These are phyloP conservation scores for Fusarium multiceps DNA, from an alignment of 2,329 filamentous ascomycete genomes.

Conservation along the genomic window DNA sequence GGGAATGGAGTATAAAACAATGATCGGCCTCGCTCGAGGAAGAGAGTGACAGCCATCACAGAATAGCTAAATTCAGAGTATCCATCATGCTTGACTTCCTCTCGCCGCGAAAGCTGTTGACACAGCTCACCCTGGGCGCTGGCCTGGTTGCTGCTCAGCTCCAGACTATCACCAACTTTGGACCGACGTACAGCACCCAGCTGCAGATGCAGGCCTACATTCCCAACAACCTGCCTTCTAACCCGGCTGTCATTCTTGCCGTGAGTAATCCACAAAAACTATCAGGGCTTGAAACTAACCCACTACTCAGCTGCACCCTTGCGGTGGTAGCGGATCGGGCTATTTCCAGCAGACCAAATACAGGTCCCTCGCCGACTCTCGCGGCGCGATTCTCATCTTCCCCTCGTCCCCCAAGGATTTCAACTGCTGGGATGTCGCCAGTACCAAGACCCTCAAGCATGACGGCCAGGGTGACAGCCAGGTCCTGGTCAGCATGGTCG, in stretches of 20 bases:
- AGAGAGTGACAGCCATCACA: background rate
- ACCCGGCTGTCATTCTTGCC: slow-evolving; percentile 5
- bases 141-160: slow-evolving; percentile 22
- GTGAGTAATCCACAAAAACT: background rate
- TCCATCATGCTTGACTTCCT: slow-evolving; percentile 4
- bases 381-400: slow-evolving; percentile 67
- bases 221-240: background rate
- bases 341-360: slow-evolving; percentile 65
- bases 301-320: slow-evolving; percentile 45
- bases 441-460: slow-evolving; percentile 60
- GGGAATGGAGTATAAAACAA: background rate
- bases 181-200: slow-evolving; percentile 2
- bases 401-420: slow-evolving; percentile 54
- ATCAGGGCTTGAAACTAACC: background rate
- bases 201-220: slow-evolving; percentile 11
- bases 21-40: rapidly evolving
- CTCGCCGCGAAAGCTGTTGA: slow-evolving; percentile 2
- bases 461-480: slow-evolving; percentile 63
- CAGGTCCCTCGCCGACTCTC: slow-evolving; percentile 62
- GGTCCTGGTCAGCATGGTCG: slow-evolving; percentile 66
- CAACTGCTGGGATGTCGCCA: slow-evolving; percentile 70
- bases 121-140: slow-evolving; percentile 8
- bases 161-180: slow-evolving; percentile 20
- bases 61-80: background rate
- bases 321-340: slow-evolving; percentile 62